Evolutionary conservation across 768 basidiomycete genomes (phyloP).

Genomic region (Wakefieldia striispora): DNA sequence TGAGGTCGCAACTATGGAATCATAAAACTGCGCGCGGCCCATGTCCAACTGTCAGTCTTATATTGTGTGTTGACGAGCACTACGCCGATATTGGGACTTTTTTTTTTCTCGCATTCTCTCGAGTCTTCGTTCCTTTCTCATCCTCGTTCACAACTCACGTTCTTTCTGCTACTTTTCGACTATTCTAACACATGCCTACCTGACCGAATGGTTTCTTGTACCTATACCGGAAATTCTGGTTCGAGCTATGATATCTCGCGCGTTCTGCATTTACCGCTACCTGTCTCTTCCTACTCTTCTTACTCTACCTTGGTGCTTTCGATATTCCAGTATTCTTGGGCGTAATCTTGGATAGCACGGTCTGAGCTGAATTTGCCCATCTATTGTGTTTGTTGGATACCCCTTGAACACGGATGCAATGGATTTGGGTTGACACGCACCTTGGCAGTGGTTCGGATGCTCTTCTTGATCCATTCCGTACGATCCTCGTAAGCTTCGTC

Average conservation of each 20-base stretch:
- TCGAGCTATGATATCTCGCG: conserved; percentile 7
- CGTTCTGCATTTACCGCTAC: background rate
- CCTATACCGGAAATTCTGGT: conserved; percentile 7
- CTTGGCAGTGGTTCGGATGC: conserved; percentile 79
- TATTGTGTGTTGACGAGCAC: background rate
- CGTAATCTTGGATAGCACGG: conserved; percentile 88
- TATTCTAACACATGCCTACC: conserved; percentile 6
- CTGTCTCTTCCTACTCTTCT: background rate
- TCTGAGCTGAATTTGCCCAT: conserved; percentile 99
- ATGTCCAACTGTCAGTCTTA: background rate
- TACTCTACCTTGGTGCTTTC: conserved; percentile 44
- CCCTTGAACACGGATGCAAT: conserved; percentile 65
- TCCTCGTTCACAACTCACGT: background rate
- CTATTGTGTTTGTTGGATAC: conserved; percentile 40
- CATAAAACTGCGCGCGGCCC: background rate
- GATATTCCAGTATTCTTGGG: conserved; percentile 83
- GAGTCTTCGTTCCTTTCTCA: conserved; percentile 2
- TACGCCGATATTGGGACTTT: too few species aligned
- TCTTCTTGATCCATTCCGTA: conserved; percentile 90
- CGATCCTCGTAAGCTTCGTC: conserved; percentile 85
- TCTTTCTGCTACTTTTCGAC: conserved; percentile 6
- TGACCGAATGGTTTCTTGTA: background rate
- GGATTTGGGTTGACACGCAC: conserved; percentile 34
- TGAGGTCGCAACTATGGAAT: background rate
- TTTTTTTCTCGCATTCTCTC: background rate